Evolutionary conservation across 805 yeast genomes (phyloP), one percentile per base, ranked within the genome.

Genomic region (Candida chauliodis): DNA sequence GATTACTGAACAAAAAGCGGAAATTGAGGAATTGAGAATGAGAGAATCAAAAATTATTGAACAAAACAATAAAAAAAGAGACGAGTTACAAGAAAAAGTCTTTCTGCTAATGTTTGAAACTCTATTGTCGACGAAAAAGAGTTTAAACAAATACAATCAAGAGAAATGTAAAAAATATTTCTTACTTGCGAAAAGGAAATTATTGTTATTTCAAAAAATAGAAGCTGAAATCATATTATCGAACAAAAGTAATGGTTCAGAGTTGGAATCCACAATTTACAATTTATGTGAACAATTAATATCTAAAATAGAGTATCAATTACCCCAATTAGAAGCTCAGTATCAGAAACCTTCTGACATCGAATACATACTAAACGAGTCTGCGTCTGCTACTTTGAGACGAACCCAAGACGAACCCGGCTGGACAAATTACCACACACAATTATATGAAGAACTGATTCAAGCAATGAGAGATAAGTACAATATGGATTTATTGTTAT

Each of bases 1-100:
- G 83, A 88, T 88, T 25, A 78, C 89, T 2, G 89, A 84, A 51
- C 95, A 85, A 52, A 78, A 78, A 47, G 74, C 69, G 40, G 89
- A 82, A 54, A 86, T 87, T 41, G 84, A 76, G 37, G 84, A 79
- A 43, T 66, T 88, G 37, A 64, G 85, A 46, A 55, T 56, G 0
- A 66, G 88, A 36, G 86, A 81, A 51, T 47, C 58, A 4, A 49
- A 56, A 15, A 58, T 68, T 39, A 59, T 78, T 2, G 63, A 70
- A 10, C 51, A 57, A 17, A 63, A 69, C 1, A 27, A 73, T 3
- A 51, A 55, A 3, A 63, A 60, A 30, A 66, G 56, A 27, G 62
- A 56, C 14, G 38, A 54, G 5, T 54, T 59, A 13, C 56, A 68
- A 30, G 69, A 64, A 16, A 62, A 63, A 36, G 68, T 76, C 19